Conservation (phyloP, 2,329 filamentous ascomycete species). For the Colletotrichum tabaci region DNA sequence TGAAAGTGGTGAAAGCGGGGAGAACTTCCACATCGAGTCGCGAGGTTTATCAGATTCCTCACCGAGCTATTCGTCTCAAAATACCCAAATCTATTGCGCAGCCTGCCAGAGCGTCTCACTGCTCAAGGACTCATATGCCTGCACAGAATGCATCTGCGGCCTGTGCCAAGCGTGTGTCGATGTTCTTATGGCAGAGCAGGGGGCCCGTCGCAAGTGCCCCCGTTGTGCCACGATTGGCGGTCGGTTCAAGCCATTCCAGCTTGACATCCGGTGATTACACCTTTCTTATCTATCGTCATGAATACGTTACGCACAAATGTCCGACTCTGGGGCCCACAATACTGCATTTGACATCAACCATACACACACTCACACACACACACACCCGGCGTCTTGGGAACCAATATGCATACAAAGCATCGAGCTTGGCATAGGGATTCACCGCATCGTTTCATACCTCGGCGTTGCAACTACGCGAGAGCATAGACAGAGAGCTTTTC, state of each 20-base stretch:
- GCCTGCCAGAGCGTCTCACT: conserved; percentile 84
- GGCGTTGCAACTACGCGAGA: conserved; percentile 40
- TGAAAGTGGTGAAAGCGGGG: conserved; percentile 81
- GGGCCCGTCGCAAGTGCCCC: conserved; percentile 83
- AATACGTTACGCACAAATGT: conserved; percentile 18
- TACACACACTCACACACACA: conserved; percentile 1
- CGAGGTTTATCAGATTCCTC: conserved; percentile 80
- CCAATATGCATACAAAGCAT: conserved; percentile 39
- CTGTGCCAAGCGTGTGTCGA: conserved; percentile 92
- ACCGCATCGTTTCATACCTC: conserved; percentile 39
- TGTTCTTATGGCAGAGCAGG: conserved; percentile 82
- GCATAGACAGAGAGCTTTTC: conserved; percentile 41
- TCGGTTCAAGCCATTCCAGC: conserved; percentile 87
- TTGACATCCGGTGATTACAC: conserved; percentile 76
- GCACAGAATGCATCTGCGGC: conserved; percentile 96
- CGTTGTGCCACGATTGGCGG: conserved; percentile 84
- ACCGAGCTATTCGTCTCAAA: conserved; percentile 79
- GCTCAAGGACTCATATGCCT: conserved; percentile 89
- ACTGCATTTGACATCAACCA: conserved; percentile 39
- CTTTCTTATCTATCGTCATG: conserved; percentile 6
- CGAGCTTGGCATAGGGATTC: conserved; percentile 34
- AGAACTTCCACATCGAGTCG: conserved; percentile 79
- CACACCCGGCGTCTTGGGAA: conserved; percentile 34
- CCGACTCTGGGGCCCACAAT: conserved; percentile 2
- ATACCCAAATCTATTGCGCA: conserved; percentile 92